A percentile compares a stretch with the other conserved stretches of the same genome.
phyloP scores from a whole-genome alignment of 345 rosid genomes.

The Carallia brachiata region DNA sequence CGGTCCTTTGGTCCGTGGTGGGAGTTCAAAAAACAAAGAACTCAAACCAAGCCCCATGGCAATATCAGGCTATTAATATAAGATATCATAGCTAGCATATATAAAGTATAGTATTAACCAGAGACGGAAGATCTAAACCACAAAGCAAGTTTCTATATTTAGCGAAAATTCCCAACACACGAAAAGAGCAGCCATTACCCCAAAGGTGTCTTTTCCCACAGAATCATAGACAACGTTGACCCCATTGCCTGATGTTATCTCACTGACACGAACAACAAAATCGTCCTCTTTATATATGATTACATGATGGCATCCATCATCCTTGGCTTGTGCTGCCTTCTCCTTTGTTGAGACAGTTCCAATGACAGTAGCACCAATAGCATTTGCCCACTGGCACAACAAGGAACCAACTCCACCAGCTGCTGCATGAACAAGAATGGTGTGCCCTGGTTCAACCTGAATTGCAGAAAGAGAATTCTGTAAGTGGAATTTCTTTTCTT shows the following conservation, averaged over 20 bases:
- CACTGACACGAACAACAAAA: constrained; percentile 68
- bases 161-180: not conserved
- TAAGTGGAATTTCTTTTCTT: not conserved
- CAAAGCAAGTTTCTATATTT: not conserved
- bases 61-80: not conserved
- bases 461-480: constrained; percentile 4
- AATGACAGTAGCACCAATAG: constrained; percentile 83
- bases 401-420: constrained; percentile 96
- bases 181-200: constrained; percentile 42
- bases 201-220: constrained; percentile 84
- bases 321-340: constrained; percentile 90
- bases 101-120: not conserved
- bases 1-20: too few species aligned
- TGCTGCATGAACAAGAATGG: constrained; percentile 82
- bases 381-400: constrained; percentile 89
- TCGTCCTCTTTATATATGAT: constrained; percentile 76
- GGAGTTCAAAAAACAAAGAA: too few species aligned
- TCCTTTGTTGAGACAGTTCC: constrained; percentile 82
- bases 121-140: not conserved
- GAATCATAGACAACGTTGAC: constrained; percentile 90
- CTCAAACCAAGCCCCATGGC: not conserved
- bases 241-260: constrained; percentile 76
- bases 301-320: constrained; percentile 90
- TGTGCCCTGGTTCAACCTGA: constrained; percentile 77
- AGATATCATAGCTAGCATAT: not conserved